Evolutionary conservation across 139 green algal genomes (phyloP), one percentile per base, ranked within the genome.

Genomic region (Volvox africanus): DNA sequence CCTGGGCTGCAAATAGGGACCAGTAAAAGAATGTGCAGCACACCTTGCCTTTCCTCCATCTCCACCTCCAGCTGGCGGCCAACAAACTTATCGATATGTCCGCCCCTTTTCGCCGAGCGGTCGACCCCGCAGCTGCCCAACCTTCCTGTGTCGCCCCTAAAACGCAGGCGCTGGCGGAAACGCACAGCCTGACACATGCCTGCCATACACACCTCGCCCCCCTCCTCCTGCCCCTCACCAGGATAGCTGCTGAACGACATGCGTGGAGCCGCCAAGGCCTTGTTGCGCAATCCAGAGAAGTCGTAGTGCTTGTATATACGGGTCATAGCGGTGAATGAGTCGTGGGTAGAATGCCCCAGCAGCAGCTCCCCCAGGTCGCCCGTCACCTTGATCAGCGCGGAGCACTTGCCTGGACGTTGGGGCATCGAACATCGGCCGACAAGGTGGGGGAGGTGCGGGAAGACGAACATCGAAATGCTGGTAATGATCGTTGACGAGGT

Each of bases 261-360:
- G 17, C 73, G 36, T 20, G 21, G 55, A 1, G 35, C 88, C 30
- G 22, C 28, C 81, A 87, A 20, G 17, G 69, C 80, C 26, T 35
- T 3, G 0, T 90, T 75, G 12, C 12, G 22, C 35, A 93, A 26
- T 9, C n/a, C 62, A 32, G 88, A 79, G 32, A 97, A 92, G 36
- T 95, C 62, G 80, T 96, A 96, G 92, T 97, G 93, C 92, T 98
- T 98, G 95, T 95, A 98, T 44, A 98, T 95, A 65, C 96, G 95
- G 2, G 95, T 93, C 92, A 96, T 91, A 61, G 86, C 81, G 50
- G 92, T 94, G 88, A 88, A 97, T 18, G 73, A 94, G 91, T 97
- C 94, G 94, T 94, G 96, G 0, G 94, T 96, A 68, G 85, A 89
- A 82, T 97, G 95, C 0, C 92, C 93, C 85, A 97, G 88, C 37